Evolutionary conservation across 768 basidiomycete species (phyloP).

Genomic region (Amanita muscaria): DNA sequence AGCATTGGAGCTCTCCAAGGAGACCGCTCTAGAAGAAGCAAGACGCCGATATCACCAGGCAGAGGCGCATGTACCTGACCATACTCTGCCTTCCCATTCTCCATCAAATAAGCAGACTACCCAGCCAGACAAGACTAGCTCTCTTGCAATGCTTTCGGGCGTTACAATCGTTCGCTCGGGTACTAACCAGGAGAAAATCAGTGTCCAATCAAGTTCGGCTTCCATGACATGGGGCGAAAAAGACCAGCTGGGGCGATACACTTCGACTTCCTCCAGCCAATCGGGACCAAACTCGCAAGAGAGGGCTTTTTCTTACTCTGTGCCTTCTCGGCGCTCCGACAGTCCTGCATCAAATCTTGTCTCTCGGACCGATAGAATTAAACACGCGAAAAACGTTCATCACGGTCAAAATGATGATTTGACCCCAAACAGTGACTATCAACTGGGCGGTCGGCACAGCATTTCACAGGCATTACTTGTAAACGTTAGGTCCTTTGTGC

Average conservation of each 20-base stretch:
- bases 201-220: no score
- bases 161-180: no score
- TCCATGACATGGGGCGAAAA: no score
- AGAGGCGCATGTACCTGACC: not conserved
- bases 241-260: no score
- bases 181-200: no score
- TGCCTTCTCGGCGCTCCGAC: not conserved
- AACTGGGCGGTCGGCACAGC: not conserved
- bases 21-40: constrained; percentile 7
- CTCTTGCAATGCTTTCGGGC: not conserved
- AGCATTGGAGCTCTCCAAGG: constrained; percentile 4
- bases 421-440: not conserved
- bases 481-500: constrained; percentile 6
- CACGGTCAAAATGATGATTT: not conserved
- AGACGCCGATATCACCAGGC: not conserved
- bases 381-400: not conserved
- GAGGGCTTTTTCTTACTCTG: not conserved
- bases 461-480: constrained; percentile 4
- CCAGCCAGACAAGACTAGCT: not conserved
- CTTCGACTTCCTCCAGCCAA: no score
- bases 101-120: not conserved
- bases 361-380: not conserved
- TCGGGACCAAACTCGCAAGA: not conserved
- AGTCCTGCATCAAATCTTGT: not conserved
- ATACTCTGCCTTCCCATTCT: not conserved